Evolutionary conservation across 805 yeast species (phyloP).

Genomic region (Metschnikowia cerradonensis): DNA sequence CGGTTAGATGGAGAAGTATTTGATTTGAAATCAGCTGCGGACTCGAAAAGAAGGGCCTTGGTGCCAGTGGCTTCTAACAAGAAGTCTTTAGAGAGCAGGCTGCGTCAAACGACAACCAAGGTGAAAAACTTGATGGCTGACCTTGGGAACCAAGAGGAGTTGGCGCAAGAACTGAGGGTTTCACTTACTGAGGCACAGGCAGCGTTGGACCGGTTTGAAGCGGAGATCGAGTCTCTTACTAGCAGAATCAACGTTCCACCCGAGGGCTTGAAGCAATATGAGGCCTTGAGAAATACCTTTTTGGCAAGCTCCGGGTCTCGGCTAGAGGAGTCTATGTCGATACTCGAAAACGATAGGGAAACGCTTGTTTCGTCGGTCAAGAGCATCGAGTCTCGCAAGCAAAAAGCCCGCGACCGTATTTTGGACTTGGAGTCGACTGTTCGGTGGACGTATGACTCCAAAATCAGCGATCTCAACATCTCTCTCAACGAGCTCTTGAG

Average conservation of each 20-base stretch:
- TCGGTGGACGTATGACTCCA: slow-evolving; percentile 35
- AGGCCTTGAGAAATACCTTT: slow-evolving; percentile 51
- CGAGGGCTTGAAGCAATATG: slow-evolving; percentile 56
- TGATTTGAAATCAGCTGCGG: slow-evolving; percentile 37
- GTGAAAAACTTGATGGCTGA: slow-evolving; percentile 50
- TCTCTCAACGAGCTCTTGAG: slow-evolving; percentile 31
- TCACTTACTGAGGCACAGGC: slow-evolving; percentile 6
- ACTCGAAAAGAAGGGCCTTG: slow-evolving; percentile 43
- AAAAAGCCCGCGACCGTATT: slow-evolving; percentile 37
- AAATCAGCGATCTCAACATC: slow-evolving; percentile 23
- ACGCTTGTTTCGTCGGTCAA: slow-evolving; percentile 30
- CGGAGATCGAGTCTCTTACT: slow-evolving; percentile 17
- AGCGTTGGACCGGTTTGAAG: slow-evolving; percentile 30
- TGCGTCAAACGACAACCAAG: slow-evolving; percentile 44
- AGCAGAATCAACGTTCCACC: slow-evolving; percentile 35
- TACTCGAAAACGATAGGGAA: slow-evolving; percentile 41
- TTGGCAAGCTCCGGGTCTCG: slow-evolving; percentile 55
- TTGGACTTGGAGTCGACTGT: slow-evolving; percentile 34
- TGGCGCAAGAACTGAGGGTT: slow-evolving; percentile 23
- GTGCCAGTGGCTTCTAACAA: slow-evolving; percentile 62
- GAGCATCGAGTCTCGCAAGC: slow-evolving; percentile 28
- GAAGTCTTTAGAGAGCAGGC: slow-evolving; percentile 44
- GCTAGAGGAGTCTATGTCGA: slow-evolving; percentile 46
- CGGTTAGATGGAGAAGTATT: slow-evolving; percentile 38
- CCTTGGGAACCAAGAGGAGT: slow-evolving; percentile 44